Evolutionary conservation across 1,284 basidiomycete genomes (phyloP), one percentile per base, ranked within the genome.

Genomic region (Wolfiporia cocos): DNA sequence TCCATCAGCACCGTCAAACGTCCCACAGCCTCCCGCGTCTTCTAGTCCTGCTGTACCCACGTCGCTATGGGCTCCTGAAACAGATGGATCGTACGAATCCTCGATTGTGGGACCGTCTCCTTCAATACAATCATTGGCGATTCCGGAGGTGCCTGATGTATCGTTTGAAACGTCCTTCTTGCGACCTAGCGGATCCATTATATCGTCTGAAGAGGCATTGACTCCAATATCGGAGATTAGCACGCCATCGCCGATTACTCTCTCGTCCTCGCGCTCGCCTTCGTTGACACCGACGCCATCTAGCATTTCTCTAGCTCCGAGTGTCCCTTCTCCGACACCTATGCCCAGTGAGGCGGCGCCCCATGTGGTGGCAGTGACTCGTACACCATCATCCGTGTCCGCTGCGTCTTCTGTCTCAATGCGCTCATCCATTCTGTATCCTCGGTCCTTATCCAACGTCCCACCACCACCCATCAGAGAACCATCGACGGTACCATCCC

Each of bases 1-100:
- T 18, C 50, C 54, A 5, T 50, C 57, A 0, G 50, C 58, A 1
- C 59, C 59, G n/a, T 61, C 60, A 9, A 54, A 55, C 2, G 28
- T 58, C 37, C 46, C 47, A n/a, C 53, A 49, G 31, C 49, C 51
- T 20, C 44, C 52, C 9, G 54, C 48, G 1, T 44, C 49, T 2
- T 58, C 58, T 2, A 66, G 64, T 19, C 63, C 66, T 17, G 65
- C 67, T 9, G 48, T 74, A 36, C 65, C 62, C 11, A 64, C 64
- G 33, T 71, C 70, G 14, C 51, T 67, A 22, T 84, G 80, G 80
- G 74, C 70, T 7, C 62, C 69, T 3, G 76, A 79, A 50, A 78
- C 76, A 0, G 75, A 85, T 46, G 51, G 66, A 7, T 81, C 84
- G 0, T 88, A 81, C 48, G 83, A 86, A 26, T 84, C 83, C 0